These are phyloP conservation scores for Lichtheimia corymbifera DNA, from an alignment of 371 early-diverging fungal genomes.

Conservation along the genomic window DNA sequence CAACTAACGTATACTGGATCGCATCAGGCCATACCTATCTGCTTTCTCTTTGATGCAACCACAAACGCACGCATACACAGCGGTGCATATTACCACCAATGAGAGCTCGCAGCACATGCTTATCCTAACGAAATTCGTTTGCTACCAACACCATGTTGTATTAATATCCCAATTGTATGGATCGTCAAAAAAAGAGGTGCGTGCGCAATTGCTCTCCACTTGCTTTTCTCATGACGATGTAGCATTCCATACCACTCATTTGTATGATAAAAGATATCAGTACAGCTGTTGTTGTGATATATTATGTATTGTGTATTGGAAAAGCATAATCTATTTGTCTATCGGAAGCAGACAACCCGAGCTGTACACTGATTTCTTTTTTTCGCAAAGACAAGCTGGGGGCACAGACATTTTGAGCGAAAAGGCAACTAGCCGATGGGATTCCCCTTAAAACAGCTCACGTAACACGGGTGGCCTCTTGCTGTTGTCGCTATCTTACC, in stretches of 20 bases:
- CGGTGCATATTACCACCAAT: no score
- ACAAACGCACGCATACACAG: background rate
- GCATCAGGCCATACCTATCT: background rate
- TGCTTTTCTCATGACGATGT: no score
- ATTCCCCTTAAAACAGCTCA: no score
- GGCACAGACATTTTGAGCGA: background rate
- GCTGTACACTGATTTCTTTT: background rate
- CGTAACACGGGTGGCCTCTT: no score
- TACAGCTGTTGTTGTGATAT: background rate
- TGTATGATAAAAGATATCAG: no score
- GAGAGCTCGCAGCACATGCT: no score
- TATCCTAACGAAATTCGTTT: no score
- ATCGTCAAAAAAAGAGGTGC: no score
- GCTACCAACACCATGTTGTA: no score
- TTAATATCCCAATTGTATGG: no score
- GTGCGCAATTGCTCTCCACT: no score
- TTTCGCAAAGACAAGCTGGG: background rate
- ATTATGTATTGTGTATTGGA: background rate
- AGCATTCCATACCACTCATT: no score
- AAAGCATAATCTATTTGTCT: background rate
- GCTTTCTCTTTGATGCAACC: background rate
- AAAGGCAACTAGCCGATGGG: background rate
- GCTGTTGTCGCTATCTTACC: slow-evolving; percentile 1
- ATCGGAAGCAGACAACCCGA: background rate
- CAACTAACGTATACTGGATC: background rate